phyloP scores from a whole-genome alignment of 2,329 filamentous ascomycete species.

The Phialophora verrucosa region DNA sequence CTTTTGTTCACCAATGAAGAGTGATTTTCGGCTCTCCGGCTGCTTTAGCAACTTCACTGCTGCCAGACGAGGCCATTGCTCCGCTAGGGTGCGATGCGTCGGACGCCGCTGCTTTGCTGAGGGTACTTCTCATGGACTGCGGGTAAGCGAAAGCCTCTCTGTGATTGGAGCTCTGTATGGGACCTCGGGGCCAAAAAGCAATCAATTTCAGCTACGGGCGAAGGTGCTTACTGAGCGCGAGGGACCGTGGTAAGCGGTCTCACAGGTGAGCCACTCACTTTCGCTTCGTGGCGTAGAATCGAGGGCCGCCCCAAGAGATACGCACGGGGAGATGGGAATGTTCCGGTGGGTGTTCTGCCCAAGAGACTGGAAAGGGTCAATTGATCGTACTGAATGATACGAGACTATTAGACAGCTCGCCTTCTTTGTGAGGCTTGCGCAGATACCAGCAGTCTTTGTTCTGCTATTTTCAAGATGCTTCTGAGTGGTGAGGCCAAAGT shows the following conservation, averaged over 20 bases:
- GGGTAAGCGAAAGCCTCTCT: neutral
- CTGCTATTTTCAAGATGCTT: neutral
- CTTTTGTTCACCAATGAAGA: constrained; percentile 63
- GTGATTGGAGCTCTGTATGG: neutral
- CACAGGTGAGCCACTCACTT: neutral
- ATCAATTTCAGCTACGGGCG: neutral
- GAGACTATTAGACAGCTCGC: neutral
- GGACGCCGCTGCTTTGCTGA: neutral
- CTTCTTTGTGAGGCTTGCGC: neutral
- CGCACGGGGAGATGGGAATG: neutral
- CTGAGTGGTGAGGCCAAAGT: neutral
- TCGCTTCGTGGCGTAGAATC: neutral
- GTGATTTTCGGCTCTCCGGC: constrained; percentile 56
- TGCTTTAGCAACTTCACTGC: neutral
- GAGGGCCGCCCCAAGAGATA: neutral
- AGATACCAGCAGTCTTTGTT: neutral
- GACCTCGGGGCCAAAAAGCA: neutral
- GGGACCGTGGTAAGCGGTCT: neutral
- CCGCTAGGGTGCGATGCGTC: neutral
- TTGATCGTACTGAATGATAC: neutral
- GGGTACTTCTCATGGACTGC: neutral
- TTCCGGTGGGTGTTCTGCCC: neutral
- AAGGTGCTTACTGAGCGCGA: neutral
- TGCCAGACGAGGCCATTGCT: constrained; percentile 15
- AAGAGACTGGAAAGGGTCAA: neutral